Evolutionary conservation across 2,329 filamentous ascomycete genomes (phyloP).

Genomic region (Cercospora brassicicola): DNA sequence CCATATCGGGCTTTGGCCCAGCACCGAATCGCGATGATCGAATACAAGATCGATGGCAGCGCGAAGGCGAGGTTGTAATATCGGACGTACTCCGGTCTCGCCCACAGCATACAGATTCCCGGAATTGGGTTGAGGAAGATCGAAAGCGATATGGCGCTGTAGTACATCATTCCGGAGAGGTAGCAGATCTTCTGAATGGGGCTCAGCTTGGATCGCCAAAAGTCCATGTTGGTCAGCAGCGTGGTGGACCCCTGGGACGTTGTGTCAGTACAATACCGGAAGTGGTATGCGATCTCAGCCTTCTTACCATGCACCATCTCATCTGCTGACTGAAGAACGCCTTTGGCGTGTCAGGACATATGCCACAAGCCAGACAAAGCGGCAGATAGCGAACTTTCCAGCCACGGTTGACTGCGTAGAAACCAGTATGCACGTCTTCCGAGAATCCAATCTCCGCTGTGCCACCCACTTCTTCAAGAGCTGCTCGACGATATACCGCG

Average conservation of each 20-base stretch:
- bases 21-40: slow-evolving; percentile 43
- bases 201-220: slow-evolving; percentile 44
- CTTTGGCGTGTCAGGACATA: slow-evolving; percentile 47
- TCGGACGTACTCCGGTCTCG: slow-evolving; percentile 45
- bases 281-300: neutral
- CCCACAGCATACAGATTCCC: slow-evolving; percentile 45
- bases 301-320: slow-evolving; percentile 43
- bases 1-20: slow-evolving; percentile 47
- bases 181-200: slow-evolving; percentile 48
- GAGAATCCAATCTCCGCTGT: slow-evolving; percentile 48
- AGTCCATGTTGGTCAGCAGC: slow-evolving; percentile 45
- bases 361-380: slow-evolving; percentile 46
- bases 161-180: slow-evolving; percentile 46
- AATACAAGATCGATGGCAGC: slow-evolving; percentile 45
- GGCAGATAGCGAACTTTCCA: slow-evolving; percentile 49
- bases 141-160: slow-evolving; percentile 44
- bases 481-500: slow-evolving; percentile 44
- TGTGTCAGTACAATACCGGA: neutral
- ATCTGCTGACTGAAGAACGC: slow-evolving; percentile 50
- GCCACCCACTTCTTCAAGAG: slow-evolving; percentile 45
- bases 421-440: slow-evolving; percentile 50
- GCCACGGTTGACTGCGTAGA: slow-evolving; percentile 46
- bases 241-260: slow-evolving; percentile 40
- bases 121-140: slow-evolving; percentile 47
- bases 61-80: slow-evolving; percentile 51